Base-by-base conservation (phyloP, 352 stramenopile genomes). In the Pythium guiyangense region DNA sequence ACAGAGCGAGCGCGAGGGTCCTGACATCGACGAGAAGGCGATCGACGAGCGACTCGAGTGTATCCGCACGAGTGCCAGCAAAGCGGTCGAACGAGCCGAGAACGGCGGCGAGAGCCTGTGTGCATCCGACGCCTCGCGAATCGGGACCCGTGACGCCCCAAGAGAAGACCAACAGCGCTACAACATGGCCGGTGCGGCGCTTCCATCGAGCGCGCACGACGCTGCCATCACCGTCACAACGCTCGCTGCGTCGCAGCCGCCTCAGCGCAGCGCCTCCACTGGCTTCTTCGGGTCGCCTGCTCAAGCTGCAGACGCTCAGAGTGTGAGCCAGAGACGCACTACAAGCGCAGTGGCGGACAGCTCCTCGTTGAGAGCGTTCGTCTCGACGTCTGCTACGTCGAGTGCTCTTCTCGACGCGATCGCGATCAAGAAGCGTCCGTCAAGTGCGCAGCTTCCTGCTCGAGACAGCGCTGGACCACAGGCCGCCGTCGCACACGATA, bases 11-110 rank as follows among this genome's bases (percentile, higher is more conserved):
- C 49, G 48, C 25, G 53, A 31, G 62, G 56, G 39, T 56, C 4
- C 64, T 6, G 54, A 66, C 52, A 66, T 63, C 47, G 49, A 22
- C 25, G 55, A 62, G 14, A 60, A 52, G 25, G 17, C 26, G 3
- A 66, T 62, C 42, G 35, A 35, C n/a, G 62, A 68, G 46, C 46
- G 72, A 14, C 46, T 66, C 4, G 63, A 65, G 52, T 12, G 52
- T n/a, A 68, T 77, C 10, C n/a, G 50, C 39, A n/a, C 40, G 18
- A 77, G 68, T 26, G 49, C 70, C 9, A 51, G 66, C 12, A 29
- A 54, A 44, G 53, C 52, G 4, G 45, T 59, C 45, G 42, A 49
- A 26, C 51, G 18, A 29, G 44, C 43, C n/a, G 53, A 22, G 9
- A 47, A 52, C 17, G 37, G 17, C 14, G 42, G 52, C 20, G 42